Base-by-base conservation (phyloP, 768 basidiomycete genomes). In the Sistotremastrum suecicum region DNA sequence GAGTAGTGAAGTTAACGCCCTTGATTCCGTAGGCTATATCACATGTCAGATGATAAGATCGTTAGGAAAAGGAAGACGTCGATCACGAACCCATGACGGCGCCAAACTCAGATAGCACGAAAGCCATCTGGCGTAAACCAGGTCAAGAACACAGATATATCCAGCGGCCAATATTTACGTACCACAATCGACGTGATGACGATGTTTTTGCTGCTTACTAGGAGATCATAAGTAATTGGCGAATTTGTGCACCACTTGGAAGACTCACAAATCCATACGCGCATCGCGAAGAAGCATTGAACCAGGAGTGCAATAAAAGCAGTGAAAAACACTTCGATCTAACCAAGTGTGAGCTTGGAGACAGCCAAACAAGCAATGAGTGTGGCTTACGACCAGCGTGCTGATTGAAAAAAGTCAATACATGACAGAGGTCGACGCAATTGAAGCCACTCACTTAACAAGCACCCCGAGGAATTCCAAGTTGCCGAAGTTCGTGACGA, bases 251-350 rank as follows among this genome's bases (percentile, higher is more conserved):
- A 20, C 20, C 20, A 20, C 20, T 20, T 20, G 20, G 20, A 20
- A 37, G 34, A 59, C 70, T 43, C 53, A 73, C 70, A 53, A 41
- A 58, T 64, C 63, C 69, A 78, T 3, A 78, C 61, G 1, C 75
- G 71, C 50, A 65, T 57, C 0, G 64, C 54, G 48, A 76, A 65
- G 58, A 76, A 78, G 36, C 70, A 65, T 59, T 78, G 77, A 5
- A 77, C 75, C 20, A 75, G 56, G 37, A 66, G 59, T 4, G 67
- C 71, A 8, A 71, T 75, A 12, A 74, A 54, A 32, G 73, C 74
- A 54, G 72, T 75, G 54, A 74, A 72, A 20, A 74, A 53, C 8
- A 74, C 66, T 54, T 71, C 69, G 28, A 67, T 59, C 72, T 73
- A 45, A 20, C 34, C n/a, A 32, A 6, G 31, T 7, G 5, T 20